Evolutionary conservation across 2,329 filamentous ascomycete species (phyloP), one percentile per base, ranked within the genome.

Genomic region (Alternaria novae-zelandiae): DNA sequence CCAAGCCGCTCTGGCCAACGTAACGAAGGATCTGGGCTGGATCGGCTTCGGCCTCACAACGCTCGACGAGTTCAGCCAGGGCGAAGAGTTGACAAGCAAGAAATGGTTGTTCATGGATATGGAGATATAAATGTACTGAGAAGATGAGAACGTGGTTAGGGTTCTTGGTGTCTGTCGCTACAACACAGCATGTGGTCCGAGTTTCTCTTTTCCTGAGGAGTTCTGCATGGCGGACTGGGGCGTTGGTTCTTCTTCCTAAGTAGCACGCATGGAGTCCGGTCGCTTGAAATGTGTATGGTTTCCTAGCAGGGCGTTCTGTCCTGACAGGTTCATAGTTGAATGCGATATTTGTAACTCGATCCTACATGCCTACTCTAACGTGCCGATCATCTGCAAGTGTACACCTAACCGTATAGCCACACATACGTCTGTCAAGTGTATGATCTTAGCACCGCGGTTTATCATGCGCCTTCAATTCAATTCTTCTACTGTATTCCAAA

Each of bases 41-140:
- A 94, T 96, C 68, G 94, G 94, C 59, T 97, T 97, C 77, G 91
- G 92, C 76, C 86, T 95, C 70, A 89, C 89, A 54, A 95, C 92
- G 23, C 85, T 97, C 46, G 90, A 94, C 70, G 87, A 88, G 71
- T 97, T 93, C 90, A 86, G 88, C 15, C 82, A 85, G 49, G 78
- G 79, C 51, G 82, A 81, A 50, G 88, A 91, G 67, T 61, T 73
- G 23, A 89, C 91, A 54, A 97, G 93, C 82, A 83, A 89, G 56
- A 86, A 86, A 74, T 97, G 94, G 94, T 80, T 97, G 63, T 93
- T 96, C 78, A 88, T 97, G 85, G 89, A 90, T 67, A 96, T 97
- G 89, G 94, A 97, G 79, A 83, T 95, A 62, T 97, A 61, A 21
- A 41, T 7, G 32, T 26, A 8, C 20, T 56, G 43, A 28, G 25